Evolutionary conservation across 352 stramenopile genomes (phyloP).

Genomic region (Blastocystis sp.): DNA sequence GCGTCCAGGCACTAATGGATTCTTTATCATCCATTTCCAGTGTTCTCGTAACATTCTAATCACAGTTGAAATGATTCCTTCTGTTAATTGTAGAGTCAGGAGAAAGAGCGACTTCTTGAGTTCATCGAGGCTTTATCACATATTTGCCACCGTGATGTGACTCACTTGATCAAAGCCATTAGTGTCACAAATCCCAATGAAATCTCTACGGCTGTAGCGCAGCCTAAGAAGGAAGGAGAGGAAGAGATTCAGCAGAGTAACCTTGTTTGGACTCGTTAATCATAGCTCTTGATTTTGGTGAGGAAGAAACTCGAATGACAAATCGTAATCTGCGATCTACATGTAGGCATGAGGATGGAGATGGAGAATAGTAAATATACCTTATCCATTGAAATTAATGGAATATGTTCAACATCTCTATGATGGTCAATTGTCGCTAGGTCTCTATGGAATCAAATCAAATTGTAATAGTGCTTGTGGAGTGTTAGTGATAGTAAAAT

Average conservation of each 20-base stretch:
- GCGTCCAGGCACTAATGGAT: not conserved
- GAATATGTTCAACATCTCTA: not conserved
- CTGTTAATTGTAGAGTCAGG: not conserved
- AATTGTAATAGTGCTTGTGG: not conserved
- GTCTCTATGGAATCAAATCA: not conserved
- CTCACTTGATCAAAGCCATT: not conserved
- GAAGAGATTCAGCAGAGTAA: not conserved
- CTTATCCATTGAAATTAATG: not conserved
- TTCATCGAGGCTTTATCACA: not conserved
- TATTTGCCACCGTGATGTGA: not conserved
- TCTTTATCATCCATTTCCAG: not conserved
- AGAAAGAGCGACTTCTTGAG: not conserved
- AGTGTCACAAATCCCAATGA: not conserved
- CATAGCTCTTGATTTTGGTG: not conserved
- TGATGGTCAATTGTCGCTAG: not conserved
- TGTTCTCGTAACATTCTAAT: not conserved
- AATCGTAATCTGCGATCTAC: not conserved
- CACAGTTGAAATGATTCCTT: not conserved
- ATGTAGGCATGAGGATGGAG: not conserved
- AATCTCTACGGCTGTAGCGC: not conserved
- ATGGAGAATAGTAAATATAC: conserved; percentile 4
- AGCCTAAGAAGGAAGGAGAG: not conserved
- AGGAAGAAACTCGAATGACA: not conserved
- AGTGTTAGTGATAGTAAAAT: not conserved
- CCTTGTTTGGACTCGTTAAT: not conserved